Conservation (phyloP, 495 filamentous ascomycete species). For the Pseudoneurospora amorphoporcata region DNA sequence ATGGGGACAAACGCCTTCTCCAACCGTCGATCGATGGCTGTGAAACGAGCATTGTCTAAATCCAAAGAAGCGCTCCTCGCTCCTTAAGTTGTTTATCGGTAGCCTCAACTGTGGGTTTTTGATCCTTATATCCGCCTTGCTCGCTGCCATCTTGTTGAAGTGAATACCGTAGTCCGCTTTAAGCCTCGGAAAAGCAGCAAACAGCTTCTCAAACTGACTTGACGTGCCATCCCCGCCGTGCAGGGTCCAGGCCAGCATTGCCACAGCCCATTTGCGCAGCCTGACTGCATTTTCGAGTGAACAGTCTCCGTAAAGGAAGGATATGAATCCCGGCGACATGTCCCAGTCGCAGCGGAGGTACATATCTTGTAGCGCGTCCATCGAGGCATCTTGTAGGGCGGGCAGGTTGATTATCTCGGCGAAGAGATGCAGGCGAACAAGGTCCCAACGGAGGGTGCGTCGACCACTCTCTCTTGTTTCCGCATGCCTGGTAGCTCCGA, state of each 20-base stretch:
- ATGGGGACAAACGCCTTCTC: slow-evolving; percentile 34
- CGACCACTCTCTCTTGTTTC: slow-evolving; percentile 11
- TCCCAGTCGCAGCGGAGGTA: slow-evolving; percentile 41
- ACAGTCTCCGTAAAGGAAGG: slow-evolving; percentile 35
- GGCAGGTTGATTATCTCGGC: slow-evolving; percentile 31
- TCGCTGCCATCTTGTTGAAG: slow-evolving; percentile 29
- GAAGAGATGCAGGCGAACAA: slow-evolving; percentile 38
- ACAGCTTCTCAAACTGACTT: slow-evolving; percentile 24
- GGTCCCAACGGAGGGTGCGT: slow-evolving; percentile 26
- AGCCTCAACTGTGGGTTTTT: slow-evolving; percentile 41
- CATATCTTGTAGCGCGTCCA: slow-evolving; percentile 40
- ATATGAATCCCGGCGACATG: slow-evolving; percentile 32
- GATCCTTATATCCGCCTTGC: slow-evolving; percentile 32
- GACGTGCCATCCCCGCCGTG: slow-evolving; percentile 15
- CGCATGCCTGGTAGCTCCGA: neutral
- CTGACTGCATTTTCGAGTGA: slow-evolving; percentile 29
- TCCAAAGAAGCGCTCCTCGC: slow-evolving; percentile 37
- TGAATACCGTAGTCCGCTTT: slow-evolving; percentile 33
- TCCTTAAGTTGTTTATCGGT: slow-evolving; percentile 32
- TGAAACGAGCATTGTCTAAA: slow-evolving; percentile 42
- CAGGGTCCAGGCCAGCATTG: slow-evolving; percentile 38
- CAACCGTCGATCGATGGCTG: slow-evolving; percentile 31
- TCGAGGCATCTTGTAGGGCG: slow-evolving; percentile 34
- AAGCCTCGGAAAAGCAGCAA: slow-evolving; percentile 27
- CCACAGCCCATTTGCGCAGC: slow-evolving; percentile 38